phyloP scores from a whole-genome alignment of 1,284 basidiomycete species.

The Ustilago curta region DNA sequence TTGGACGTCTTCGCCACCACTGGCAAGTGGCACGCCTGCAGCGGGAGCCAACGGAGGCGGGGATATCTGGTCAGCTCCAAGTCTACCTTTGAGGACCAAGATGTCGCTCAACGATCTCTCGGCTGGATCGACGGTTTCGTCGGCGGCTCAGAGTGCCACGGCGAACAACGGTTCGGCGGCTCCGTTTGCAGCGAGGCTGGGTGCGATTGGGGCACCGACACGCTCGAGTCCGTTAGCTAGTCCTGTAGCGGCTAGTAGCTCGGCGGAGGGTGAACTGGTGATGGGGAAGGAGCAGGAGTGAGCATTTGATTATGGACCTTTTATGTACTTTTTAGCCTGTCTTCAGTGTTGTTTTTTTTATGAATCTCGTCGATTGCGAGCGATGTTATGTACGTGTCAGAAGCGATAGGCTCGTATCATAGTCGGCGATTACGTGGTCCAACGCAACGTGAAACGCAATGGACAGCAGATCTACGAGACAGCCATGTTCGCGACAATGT shows the following conservation, averaged over 20 bases:
- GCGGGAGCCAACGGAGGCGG: slow-evolving; percentile 1
- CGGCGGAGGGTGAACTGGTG: not conserved
- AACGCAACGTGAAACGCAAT: too few species aligned
- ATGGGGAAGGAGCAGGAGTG: not conserved
- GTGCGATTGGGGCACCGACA: slow-evolving; percentile 25
- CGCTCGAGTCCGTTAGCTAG: slow-evolving; percentile 18
- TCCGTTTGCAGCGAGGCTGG: slow-evolving; percentile 21
- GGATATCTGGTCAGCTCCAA: slow-evolving; percentile 48
- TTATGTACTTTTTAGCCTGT: slow-evolving; percentile 25
- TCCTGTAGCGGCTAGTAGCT: slow-evolving; percentile 9
- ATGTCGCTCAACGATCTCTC: slow-evolving; percentile 25
- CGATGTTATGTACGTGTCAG: too few species aligned
- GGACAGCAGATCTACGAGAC: too few species aligned
- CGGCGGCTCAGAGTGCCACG: not conserved
- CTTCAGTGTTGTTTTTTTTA: not conserved
- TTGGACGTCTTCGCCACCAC: slow-evolving; percentile 39
- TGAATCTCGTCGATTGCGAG: not conserved
- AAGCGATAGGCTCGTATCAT: too few species aligned
- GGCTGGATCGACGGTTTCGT: slow-evolving; percentile 5
- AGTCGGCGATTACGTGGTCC: too few species aligned
- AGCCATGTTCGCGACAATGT: too few species aligned
- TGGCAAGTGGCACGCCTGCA: slow-evolving; percentile 16
- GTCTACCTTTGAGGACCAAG: slow-evolving; percentile 24
- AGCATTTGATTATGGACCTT: not conserved
- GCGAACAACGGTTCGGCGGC: not conserved